Evolutionary conservation across 345 rosid genomes (phyloP).

Genomic region (Corchorus capsularis): DNA sequence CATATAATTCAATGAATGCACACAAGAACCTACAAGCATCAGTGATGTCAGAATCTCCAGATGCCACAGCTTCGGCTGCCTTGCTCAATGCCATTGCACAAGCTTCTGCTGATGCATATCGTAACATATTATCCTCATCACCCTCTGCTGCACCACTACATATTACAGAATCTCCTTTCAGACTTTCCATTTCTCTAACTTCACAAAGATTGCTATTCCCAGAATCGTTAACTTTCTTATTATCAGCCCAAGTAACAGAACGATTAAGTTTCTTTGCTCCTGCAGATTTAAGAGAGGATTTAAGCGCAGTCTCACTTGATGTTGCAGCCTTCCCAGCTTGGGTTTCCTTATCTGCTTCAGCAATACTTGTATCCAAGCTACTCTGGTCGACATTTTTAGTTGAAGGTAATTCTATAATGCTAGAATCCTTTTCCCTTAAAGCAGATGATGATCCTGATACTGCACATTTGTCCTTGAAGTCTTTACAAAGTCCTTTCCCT

Average conservation of each 20-base stretch:
- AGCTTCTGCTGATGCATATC: constrained; percentile 73
- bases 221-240: constrained; percentile 36
- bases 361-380: constrained; percentile 19
- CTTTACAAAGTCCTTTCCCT: constrained; percentile 29
- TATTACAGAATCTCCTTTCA: constrained; percentile 21
- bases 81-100: constrained; percentile 71
- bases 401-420: constrained; percentile 36
- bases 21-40: constrained; percentile 57
- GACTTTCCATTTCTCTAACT: constrained; percentile 44
- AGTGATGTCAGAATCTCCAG: constrained; percentile 50
- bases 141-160: constrained; percentile 26
- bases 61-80: constrained; percentile 77
- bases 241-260: constrained; percentile 93
- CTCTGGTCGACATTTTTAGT: constrained; percentile 31
- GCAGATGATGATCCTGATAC: constrained; percentile 36
- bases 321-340: constrained; percentile 31
- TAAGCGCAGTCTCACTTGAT: constrained; percentile 41
- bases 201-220: constrained; percentile 51
- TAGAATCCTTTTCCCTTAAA: constrained; percentile 24
- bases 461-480: constrained; percentile 21
- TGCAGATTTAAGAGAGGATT: constrained; percentile 67
- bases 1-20: constrained; percentile 7
- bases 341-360: constrained; percentile 31
- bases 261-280: constrained; percentile 48
- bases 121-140: constrained; percentile 37